phyloP scores from a whole-genome alignment of 73 alveolate species.

The Stentor roeselii region DNA sequence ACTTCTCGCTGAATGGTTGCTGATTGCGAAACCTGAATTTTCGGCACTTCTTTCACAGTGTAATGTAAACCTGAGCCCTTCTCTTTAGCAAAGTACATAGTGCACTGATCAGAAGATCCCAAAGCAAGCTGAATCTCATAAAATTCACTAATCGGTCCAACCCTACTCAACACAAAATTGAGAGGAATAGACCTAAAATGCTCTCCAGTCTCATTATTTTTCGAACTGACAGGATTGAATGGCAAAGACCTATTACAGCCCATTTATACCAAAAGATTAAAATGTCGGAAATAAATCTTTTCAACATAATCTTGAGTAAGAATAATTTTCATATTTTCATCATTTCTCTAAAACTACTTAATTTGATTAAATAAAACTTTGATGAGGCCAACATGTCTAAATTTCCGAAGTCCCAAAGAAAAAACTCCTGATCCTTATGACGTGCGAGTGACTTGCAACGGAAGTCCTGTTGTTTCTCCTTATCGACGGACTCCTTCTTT shows the following conservation, averaged over 20 bases:
- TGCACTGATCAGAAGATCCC: neutral
- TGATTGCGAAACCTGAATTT: neutral
- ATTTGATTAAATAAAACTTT: too few relatives aligned
- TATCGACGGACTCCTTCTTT: neutral
- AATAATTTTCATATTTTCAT: neutral
- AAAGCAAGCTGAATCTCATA: neutral
- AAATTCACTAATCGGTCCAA: neutral
- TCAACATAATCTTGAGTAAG: neutral
- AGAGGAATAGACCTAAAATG: neutral
- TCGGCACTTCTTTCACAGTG: neutral
- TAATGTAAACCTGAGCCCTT: neutral
- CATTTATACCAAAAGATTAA: neutral
- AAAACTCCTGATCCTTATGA: conserved; percentile 31
- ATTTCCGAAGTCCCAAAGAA: conserved; percentile 30
- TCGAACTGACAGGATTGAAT: neutral
- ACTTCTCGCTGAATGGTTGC: neutral
- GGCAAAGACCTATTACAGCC: neutral
- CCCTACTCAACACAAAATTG: neutral
- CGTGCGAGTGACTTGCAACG: neutral
- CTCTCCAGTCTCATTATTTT: neutral
- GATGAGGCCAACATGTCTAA: conserved; percentile 29
- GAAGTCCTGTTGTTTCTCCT: neutral
- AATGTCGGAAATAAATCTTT: too few relatives aligned
- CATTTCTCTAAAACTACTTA: too few relatives aligned
- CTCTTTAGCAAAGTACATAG: neutral